These are phyloP conservation scores for Lenwebbia sp. DNA, from an alignment of 345 rosid species.

Conservation along the genomic window DNA sequence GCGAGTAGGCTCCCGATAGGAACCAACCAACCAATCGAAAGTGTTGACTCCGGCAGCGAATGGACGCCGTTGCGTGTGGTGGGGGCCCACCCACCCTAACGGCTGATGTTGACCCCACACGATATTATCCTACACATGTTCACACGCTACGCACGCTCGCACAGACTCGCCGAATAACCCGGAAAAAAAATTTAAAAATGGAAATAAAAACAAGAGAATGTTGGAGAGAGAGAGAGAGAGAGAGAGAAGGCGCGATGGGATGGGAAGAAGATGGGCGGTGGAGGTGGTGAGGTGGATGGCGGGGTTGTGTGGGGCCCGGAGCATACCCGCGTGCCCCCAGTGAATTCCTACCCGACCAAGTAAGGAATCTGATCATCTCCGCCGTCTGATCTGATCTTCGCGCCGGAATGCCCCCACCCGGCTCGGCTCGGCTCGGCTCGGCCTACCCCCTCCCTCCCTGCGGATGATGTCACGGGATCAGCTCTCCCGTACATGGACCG, in stretches of 20 bases:
- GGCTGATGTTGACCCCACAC: background rate
- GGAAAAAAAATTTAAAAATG: background rate
- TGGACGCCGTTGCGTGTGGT: slow-evolving; percentile 18
- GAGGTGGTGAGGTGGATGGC: background rate
- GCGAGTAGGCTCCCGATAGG: background rate
- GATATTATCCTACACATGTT: background rate
- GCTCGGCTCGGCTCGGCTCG: too few relatives aligned
- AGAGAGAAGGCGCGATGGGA: background rate
- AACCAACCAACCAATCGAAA: background rate
- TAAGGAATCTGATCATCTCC: slow-evolving; percentile 14
- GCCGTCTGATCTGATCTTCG: slow-evolving; percentile 12
- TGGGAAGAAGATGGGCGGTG: slow-evolving; percentile 1
- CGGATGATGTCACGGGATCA: background rate
- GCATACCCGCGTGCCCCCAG: slow-evolving; percentile 12
- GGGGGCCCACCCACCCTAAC: background rate
- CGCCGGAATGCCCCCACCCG: background rate
- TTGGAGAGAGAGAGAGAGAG: background rate
- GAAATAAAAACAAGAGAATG: background rate
- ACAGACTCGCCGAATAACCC: background rate
- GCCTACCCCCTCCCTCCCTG: background rate
- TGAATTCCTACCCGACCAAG: slow-evolving; percentile 4
- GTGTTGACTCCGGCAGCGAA: slow-evolving; percentile 5
- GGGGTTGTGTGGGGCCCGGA: background rate
- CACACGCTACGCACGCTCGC: background rate
- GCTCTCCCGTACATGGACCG: slow-evolving; percentile 20